Base-by-base conservation (phyloP, 2,329 filamentous ascomycete species). In the Sarocladium oryzae region DNA sequence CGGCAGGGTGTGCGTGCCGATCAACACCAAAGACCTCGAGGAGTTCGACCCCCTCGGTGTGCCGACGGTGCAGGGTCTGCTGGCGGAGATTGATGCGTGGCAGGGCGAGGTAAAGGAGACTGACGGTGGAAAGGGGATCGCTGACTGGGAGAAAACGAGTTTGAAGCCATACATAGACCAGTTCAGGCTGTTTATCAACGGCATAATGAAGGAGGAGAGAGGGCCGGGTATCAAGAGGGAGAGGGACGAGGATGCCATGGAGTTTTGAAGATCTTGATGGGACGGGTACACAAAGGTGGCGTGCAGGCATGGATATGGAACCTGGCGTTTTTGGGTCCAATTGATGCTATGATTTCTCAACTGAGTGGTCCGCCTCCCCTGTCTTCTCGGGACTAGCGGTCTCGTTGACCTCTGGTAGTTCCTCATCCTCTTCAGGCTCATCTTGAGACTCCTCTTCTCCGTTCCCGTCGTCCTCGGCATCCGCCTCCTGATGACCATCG, bases 111-210 rank as follows among this genome's bases (percentile, higher is more conserved):
- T 65, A 5, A 72, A 75, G 11, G 66, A 69, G 24, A 72, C 72
- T 0, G 63, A 60, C 26, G 66, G 57, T 35, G 54, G 56, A 2
- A 72, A 70, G 59, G 60, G 58, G 52, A 61, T 88, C 45, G 80
- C 85, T 58, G 93, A 99, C 64, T 97, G 92, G 84, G 92, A 99
- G 70, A 99, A 97, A 81, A 99, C 93, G 21, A 89, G 89, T 57
- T 69, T 99, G 63, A 95, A 87, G 72, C 89, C 90, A 8, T 97
- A 95, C 65, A 83, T 97, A 32, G 91, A 97, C 53, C 85, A 86
- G 58, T 97, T 99, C 69, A 80, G 87, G 58, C 78, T 76, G 1
- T 95, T 96, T 68, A 89, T 97, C 7, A 78, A 81, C 9, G 78
- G 73, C 0, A 67, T 99, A 51, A 77, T 96, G 66, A 91, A 85